These are phyloP conservation scores for Citrus unshiu DNA, from an alignment of 345 rosid genomes.

Conservation along the genomic window DNA sequence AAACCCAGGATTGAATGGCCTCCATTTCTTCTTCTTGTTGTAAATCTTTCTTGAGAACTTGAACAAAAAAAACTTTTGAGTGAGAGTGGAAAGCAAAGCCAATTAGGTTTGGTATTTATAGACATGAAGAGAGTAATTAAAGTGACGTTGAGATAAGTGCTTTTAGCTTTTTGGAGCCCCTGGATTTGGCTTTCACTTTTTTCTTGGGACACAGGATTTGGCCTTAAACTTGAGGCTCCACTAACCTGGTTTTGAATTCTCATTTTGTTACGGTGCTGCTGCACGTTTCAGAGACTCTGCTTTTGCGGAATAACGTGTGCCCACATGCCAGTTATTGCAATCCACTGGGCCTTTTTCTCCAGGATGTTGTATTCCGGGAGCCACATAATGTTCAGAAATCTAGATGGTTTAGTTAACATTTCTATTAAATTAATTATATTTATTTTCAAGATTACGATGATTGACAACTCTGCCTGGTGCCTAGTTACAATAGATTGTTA, in stretches of 20 bases:
- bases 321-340: not conserved
- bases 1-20: conserved; percentile 61
- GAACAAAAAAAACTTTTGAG: not conserved
- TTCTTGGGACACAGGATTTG: conserved; percentile 30
- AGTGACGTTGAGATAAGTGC: conserved; percentile 9
- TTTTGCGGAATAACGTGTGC: not conserved
- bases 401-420: not conserved
- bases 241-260: conserved; percentile 14
- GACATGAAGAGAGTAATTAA: not conserved
- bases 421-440: too few species aligned
- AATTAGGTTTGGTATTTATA: conserved; percentile 19
- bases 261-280: not conserved
- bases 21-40: conserved; percentile 30
- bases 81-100: not conserved
- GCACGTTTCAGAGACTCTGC: not conserved
- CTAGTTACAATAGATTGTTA: too few species aligned
- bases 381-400: not conserved
- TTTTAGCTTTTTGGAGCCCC: conserved; percentile 21
- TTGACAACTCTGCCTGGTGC: too few species aligned
- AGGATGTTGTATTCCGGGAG: not conserved
- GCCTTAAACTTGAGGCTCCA: conserved; percentile 31
- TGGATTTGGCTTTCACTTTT: conserved; percentile 25
- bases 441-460: too few species aligned
- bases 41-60: not conserved
- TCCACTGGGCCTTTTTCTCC: conserved; percentile 12